Conservation (phyloP, 306 rosid species). For the Cajanus cajan region DNA sequence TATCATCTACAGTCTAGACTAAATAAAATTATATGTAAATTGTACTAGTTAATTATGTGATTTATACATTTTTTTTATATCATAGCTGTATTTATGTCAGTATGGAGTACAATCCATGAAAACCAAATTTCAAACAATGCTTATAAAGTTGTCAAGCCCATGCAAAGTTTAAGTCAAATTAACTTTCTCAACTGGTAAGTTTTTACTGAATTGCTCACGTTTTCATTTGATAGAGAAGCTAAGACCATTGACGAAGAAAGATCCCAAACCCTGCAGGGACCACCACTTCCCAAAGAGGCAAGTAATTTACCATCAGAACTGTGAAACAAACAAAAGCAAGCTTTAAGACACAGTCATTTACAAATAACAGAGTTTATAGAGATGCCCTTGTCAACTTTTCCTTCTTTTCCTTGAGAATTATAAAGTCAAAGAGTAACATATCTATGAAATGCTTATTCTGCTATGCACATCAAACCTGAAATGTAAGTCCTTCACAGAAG, state of each 20-base stretch:
- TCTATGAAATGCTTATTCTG: neutral
- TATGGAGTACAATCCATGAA: neutral
- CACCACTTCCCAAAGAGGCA: constrained; percentile 75
- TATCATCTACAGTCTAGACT: neutral
- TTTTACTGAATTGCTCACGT: constrained; percentile 51
- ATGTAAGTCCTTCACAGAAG: constrained; percentile 72
- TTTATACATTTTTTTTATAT: neutral
- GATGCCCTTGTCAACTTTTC: neutral
- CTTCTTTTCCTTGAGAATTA: constrained; percentile 9
- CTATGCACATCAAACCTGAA: constrained; percentile 63
- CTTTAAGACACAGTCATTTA: constrained; percentile 30
- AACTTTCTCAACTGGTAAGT: constrained; percentile 3
- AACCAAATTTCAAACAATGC: constrained; percentile 12
- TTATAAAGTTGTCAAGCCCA: constrained; percentile 19
- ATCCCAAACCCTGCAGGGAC: constrained; percentile 95
- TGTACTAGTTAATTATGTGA: neutral
- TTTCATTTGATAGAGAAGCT: constrained; percentile 62
- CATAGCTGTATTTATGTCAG: neutral
- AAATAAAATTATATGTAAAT: neutral
- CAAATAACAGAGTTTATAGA: constrained; percentile 25
- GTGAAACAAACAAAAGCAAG: constrained; percentile 41
- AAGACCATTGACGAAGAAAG: constrained; percentile 53
- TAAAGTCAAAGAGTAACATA: constrained; percentile 17
- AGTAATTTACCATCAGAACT: constrained; percentile 84
- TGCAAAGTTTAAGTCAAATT: constrained; percentile 1